Conservation (phyloP, 2,329 filamentous ascomycete species). For the Coniochaeta prunicola region DNA sequence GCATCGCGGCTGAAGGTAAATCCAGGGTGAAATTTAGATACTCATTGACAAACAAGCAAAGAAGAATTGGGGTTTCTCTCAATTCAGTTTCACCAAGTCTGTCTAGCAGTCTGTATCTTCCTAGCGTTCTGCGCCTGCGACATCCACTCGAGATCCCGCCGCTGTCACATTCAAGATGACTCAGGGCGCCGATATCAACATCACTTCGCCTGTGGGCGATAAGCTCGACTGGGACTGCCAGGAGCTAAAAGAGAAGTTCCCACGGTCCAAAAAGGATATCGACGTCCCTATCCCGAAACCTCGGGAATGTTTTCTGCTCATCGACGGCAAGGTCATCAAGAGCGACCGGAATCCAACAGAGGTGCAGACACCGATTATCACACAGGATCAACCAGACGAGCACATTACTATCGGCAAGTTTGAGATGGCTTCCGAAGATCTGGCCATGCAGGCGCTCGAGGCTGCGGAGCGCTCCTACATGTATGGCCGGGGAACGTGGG, state of each 20-base stretch:
- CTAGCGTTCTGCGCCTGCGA: too few species aligned
- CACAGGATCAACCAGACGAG: background rate
- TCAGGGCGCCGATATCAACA: background rate
- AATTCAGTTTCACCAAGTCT: too few species aligned
- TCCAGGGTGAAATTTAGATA: too few species aligned
- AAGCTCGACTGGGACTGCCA: conserved; percentile 1
- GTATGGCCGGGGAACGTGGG: background rate
- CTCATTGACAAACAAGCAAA: too few species aligned
- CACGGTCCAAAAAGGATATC: background rate
- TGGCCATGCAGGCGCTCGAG: background rate
- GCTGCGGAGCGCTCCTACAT: background rate
- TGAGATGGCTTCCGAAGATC: background rate
- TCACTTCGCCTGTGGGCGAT: background rate
- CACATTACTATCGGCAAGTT: conserved; percentile 1
- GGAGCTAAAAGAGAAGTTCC: background rate
- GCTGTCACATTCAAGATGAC: background rate
- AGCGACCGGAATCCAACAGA: background rate
- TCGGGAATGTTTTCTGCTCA: background rate
- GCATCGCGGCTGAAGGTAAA: background rate
- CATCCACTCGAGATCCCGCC: too few species aligned
- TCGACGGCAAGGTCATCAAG: conserved; percentile 1
- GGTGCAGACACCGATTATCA: background rate
- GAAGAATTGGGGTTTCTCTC: too few species aligned
- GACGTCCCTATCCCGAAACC: background rate
- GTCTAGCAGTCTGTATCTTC: too few species aligned